Base-by-base conservation (phyloP, 2,329 filamentous ascomycete genomes). In the Fusarium sp. region DNA sequence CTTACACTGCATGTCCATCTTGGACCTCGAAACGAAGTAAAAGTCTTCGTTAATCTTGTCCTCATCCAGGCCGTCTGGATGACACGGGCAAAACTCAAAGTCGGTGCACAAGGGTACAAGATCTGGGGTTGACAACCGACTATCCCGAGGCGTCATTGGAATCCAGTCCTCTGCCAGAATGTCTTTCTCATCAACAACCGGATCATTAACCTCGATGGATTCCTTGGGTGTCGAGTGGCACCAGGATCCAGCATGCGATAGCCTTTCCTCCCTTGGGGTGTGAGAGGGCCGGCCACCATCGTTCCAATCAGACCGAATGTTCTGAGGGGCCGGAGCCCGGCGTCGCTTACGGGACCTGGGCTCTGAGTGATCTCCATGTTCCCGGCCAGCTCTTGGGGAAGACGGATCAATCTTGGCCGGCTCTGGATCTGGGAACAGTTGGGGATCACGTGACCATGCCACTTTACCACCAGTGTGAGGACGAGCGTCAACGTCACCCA, bases 1-100 rank as follows among this genome's bases (percentile, higher is more conserved):
- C 76, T 43, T 76, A 78, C 76, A 63, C 63, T 77, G 76, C 59
- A 69, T 54, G 6, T 78, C 74, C 74, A 77, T 77, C 35, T 76
- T 78, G 27, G 68, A 70, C 25, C 64, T 73, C 38, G 76, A 67
- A 8, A 58, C 62, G 50, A 78, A 63, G 47, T 76, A 78, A 57
- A 75, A 78, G 9, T 66, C 66, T 61, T 76, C 58, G 54, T 75
- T 75, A 9, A 77, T 70, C 15, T 37, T 69, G 32, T 71, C 73
- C 10, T 73, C 74, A 7, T 66, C 38, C 6, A 62, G 50, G 4
- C 43, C 52, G 4, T 38, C n/a, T 25, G 14, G 22, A 37, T 75
- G 68, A 20, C 76, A 78, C 25, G 65, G n/a, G 15, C 74, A 78
- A 63, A 78, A 78, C 66, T 78, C 74, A 75, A 70, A 76, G 30